These are phyloP conservation scores for Fusarium sp. DNA, from an alignment of 2,329 filamentous ascomycete genomes.

Conservation along the genomic window DNA sequence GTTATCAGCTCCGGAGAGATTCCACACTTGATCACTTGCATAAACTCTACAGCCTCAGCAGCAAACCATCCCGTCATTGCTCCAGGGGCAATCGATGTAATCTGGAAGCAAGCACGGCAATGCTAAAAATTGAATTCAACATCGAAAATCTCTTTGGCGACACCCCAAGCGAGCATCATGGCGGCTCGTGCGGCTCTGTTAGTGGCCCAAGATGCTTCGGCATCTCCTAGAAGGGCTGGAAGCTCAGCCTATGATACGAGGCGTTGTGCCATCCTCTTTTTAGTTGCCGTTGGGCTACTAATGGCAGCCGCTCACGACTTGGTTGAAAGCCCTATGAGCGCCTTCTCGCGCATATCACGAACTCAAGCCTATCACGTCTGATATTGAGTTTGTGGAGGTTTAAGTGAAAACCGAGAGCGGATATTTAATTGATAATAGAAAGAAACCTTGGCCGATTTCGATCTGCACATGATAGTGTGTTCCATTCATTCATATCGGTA, in stretches of 20 bases:
- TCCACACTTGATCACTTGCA: conserved; percentile 20
- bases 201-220: conserved; percentile 17
- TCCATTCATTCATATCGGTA: not conserved
- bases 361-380: conserved; percentile 27
- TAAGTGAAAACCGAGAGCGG: conserved; percentile 14
- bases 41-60: conserved; percentile 23
- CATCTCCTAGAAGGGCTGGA: conserved; percentile 25
- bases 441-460: conserved; percentile 7
- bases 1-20: not conserved
- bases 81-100: conserved; percentile 18
- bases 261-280: conserved; percentile 10
- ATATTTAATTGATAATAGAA: conserved; percentile 6
- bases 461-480: conserved; percentile 8
- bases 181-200: conserved; percentile 11
- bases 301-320: conserved; percentile 15
- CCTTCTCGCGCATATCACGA: conserved; percentile 11
- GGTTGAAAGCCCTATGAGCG: conserved; percentile 3
- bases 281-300: conserved; percentile 23
- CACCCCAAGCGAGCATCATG: not conserved
- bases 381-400: conserved; percentile 8
- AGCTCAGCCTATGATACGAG: conserved; percentile 28
- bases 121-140: conserved; percentile 12
- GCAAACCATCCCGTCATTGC: conserved; percentile 1
- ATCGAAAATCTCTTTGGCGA: not conserved
- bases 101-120: conserved; percentile 20